Conservation (phyloP, 2,329 filamentous ascomycete species). For the Davidsoniella australis region DNA sequence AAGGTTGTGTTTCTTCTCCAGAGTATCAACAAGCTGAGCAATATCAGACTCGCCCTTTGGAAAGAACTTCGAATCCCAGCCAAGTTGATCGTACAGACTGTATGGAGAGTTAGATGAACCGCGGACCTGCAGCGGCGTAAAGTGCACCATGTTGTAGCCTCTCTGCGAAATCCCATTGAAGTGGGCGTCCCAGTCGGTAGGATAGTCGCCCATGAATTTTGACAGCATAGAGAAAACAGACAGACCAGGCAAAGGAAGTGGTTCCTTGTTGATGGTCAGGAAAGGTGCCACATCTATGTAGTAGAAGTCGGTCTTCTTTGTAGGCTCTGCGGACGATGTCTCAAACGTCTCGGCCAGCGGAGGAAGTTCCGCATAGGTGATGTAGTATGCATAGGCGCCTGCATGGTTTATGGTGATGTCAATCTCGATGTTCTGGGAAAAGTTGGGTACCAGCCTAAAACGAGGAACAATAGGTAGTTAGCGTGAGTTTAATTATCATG, state of each 20-base stretch:
- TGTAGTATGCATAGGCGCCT: conserved; percentile 88
- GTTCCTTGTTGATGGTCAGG: conserved; percentile 54
- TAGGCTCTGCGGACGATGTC: conserved; percentile 12
- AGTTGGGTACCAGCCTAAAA: conserved; percentile 66
- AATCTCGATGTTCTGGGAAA: conserved; percentile 81
- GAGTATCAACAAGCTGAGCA: conserved; percentile 54
- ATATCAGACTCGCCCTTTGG: conserved; percentile 74
- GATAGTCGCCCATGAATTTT: conserved; percentile 94
- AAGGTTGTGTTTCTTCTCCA: conserved; percentile 72
- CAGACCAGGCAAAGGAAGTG: conserved; percentile 68
- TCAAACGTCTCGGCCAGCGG: conserved; percentile 41
- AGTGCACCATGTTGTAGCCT: conserved; percentile 98
- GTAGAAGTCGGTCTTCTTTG: conserved; percentile 56
- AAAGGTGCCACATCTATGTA: conserved; percentile 88
- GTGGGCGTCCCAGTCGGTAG: conserved; percentile 78
- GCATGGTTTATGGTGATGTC: conserved; percentile 69
- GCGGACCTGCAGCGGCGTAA: conserved; percentile 79
- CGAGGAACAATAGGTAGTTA: not conserved
- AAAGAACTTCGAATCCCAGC: conserved; percentile 69
- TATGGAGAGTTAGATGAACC: conserved; percentile 92
- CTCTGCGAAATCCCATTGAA: conserved; percentile 72
- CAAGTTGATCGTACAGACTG: conserved; percentile 83
- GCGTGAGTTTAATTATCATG: not conserved
- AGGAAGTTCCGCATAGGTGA: conserved; percentile 76
- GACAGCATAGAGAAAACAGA: conserved; percentile 89